A percentile compares a stretch with the other conserved stretches of the same genome.
Evolutionary conservation across 2,329 filamentous ascomycete species (phyloP).

Genomic region (Thelonectria discophora): DNA sequence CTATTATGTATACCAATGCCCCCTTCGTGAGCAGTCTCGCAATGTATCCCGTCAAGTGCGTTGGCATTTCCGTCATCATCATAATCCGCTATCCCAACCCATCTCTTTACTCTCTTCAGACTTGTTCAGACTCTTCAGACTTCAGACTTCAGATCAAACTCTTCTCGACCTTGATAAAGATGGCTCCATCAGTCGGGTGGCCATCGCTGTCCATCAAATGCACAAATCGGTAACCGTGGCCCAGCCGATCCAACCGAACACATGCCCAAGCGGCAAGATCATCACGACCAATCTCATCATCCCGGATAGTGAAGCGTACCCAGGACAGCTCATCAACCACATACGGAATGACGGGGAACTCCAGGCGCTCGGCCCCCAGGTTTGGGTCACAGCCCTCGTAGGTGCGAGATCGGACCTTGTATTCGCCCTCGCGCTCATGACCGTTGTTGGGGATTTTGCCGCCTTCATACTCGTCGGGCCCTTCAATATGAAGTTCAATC

Average conservation of each 20-base stretch:
- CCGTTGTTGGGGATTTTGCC: slow-evolving; percentile 51
- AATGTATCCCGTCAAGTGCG: slow-evolving; percentile 1
- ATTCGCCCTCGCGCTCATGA: slow-evolving; percentile 54
- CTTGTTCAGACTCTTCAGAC: no score
- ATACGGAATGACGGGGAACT: slow-evolving; percentile 63
- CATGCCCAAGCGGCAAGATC: slow-evolving; percentile 88
- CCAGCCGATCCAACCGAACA: slow-evolving; percentile 82
- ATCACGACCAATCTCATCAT: slow-evolving; percentile 83
- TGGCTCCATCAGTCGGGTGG: slow-evolving; percentile 68
- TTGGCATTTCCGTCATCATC: slow-evolving; percentile 7
- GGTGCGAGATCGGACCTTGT: slow-evolving; percentile 68
- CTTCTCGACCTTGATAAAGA: slow-evolving; percentile 81
- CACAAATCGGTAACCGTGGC: slow-evolving; percentile 79
- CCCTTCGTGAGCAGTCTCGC: background rate
- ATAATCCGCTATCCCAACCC: slow-evolving; percentile 3
- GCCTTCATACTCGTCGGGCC: slow-evolving; percentile 55
- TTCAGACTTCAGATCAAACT: slow-evolving; percentile 48
- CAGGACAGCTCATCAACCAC: slow-evolving; percentile 77
- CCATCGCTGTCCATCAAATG: slow-evolving; percentile 77
- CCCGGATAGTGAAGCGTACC: slow-evolving; percentile 84
- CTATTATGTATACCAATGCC: no score
- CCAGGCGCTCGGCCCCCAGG: slow-evolving; percentile 65
- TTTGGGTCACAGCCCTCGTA: slow-evolving; percentile 69
- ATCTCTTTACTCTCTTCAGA: no score
- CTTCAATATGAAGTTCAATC: slow-evolving; percentile 84